Conservation (phyloP, 345 rosid species). For the Heritiera littoralis region DNA sequence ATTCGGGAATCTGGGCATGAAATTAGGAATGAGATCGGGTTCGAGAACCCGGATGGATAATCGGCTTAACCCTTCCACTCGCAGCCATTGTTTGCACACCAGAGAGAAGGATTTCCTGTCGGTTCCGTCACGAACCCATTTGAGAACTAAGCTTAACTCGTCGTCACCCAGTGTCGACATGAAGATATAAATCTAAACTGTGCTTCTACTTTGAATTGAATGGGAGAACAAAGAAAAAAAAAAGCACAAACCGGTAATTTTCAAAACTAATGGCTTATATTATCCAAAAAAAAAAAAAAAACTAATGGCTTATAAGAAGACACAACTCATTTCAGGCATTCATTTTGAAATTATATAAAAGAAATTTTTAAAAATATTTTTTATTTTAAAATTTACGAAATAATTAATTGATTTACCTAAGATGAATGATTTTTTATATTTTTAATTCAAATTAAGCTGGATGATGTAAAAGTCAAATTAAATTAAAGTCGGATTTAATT, state of each 20-base stretch:
- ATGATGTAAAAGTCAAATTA: too few species aligned
- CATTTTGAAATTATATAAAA: too few species aligned
- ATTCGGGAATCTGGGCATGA: constrained; percentile 53
- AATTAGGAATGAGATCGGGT: constrained; percentile 33
- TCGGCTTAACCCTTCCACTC: constrained; percentile 43
- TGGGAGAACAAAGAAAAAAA: neutral
- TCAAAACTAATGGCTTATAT: constrained; percentile 7
- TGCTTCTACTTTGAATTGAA: neutral
- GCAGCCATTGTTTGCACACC: constrained; percentile 50
- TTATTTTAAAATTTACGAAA: too few species aligned
- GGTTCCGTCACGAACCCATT: constrained; percentile 22
- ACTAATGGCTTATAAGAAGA: constrained; percentile 3
- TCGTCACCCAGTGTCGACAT: constrained; percentile 44
- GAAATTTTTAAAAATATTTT: too few species aligned
- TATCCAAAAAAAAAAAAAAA: neutral
- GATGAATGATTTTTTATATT: too few species aligned
- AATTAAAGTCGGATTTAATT: too few species aligned
- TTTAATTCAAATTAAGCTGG: too few species aligned
- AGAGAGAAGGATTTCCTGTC: constrained; percentile 39
- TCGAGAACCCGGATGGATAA: constrained; percentile 40
- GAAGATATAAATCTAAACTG: neutral
- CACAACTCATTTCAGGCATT: neutral
- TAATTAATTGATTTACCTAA: too few species aligned
- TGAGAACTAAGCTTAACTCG: constrained; percentile 41
- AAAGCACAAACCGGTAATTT: neutral